Base-by-base conservation (phyloP, 768 basidiomycete genomes). In the Pleurotus giganteus region DNA sequence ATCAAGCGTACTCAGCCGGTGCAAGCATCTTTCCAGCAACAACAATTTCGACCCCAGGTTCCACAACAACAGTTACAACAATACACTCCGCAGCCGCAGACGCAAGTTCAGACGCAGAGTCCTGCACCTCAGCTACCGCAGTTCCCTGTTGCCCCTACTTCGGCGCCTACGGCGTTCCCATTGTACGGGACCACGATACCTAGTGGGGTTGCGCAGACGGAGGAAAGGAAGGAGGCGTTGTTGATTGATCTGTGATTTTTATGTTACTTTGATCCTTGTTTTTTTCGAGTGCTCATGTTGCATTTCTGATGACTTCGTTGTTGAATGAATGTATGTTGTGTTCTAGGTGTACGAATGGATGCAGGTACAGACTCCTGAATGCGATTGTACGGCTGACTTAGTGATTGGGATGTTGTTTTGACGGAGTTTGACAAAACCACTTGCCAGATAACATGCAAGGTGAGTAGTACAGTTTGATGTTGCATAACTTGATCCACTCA, bases 81-180 rank as follows among this genome's bases (percentile, higher is more conserved):
- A 59, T 28, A 46, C 43, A 42, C 43, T 27, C 66, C 61, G 49
- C 42, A 13, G 6, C 63, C 61, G 7, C 66, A 63, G 55, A 55
- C 61, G 19, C 59, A 64, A 2, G 58, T 63, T 24, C 67, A 69
- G 11, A 65, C 68, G 7, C 66, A 34, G 34, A 36, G 68, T 2
- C 60, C 71, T 7, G 61, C 75, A 57, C 57, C 66, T 32, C 56
- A 69, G 53, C 62, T 89, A 4, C 81, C 87, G 0, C 76, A 78
- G 49, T 89, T 90, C 68, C 89, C 89, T 1, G 73, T 72, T 26
- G 88, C 73, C 4, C 89, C 88, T 4, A 86, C 84, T 3, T 71
- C 72, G 11, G 66, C 74, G 6, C 86, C 88, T 1, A 82, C 84
- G 63, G 50, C 72, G 4, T 82, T 78, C 65, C 67, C 79, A 24